Conservation (phyloP, 306 rosid species). For the Lithocarpus polystachyus region DNA sequence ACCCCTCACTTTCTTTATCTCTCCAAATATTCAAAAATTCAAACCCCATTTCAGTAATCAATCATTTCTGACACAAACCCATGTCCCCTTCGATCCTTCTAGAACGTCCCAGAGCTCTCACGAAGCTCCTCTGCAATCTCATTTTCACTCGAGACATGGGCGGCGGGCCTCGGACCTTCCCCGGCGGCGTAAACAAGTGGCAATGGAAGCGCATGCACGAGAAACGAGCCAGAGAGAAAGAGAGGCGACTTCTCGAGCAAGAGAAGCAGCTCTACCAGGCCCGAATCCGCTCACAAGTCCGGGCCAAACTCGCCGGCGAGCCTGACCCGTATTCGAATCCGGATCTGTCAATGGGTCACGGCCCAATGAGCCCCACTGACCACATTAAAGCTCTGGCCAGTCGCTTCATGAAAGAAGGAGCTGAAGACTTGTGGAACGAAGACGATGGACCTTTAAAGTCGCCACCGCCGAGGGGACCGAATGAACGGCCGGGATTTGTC, state of each 20-base stretch:
- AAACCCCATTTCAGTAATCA: neutral
- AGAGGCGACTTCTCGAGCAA: slow-evolving; percentile 59
- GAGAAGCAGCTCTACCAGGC: slow-evolving; percentile 86
- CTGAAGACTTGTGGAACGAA: slow-evolving; percentile 79
- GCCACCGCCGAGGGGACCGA: slow-evolving; percentile 2
- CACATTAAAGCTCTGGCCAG: slow-evolving; percentile 75
- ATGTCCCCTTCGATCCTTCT: slow-evolving; percentile 51
- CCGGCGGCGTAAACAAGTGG: slow-evolving; percentile 91
- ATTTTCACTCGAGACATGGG: slow-evolving; percentile 63
- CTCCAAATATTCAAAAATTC: neutral
- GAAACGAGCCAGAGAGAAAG: slow-evolving; percentile 76
- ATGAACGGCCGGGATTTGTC: slow-evolving; percentile 1
- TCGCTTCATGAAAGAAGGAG: slow-evolving; percentile 75
- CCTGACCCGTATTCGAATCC: slow-evolving; percentile 21
- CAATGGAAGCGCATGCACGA: slow-evolving; percentile 99
- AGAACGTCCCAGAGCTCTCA: slow-evolving; percentile 32
- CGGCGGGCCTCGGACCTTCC: slow-evolving; percentile 93
- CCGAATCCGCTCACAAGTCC: slow-evolving; percentile 81
- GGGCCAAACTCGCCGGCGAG: slow-evolving; percentile 49
- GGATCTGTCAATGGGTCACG: slow-evolving; percentile 29
- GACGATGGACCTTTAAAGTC: slow-evolving; percentile 59
- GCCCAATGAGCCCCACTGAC: slow-evolving; percentile 56
- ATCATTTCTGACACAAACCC: neutral
- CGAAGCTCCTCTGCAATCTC: slow-evolving; percentile 38
- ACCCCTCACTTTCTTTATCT: neutral